Evolutionary conservation across 352 stramenopile genomes (phyloP), one percentile per base, ranked within the genome.

Genomic region (Phytopythium delawarense): DNA sequence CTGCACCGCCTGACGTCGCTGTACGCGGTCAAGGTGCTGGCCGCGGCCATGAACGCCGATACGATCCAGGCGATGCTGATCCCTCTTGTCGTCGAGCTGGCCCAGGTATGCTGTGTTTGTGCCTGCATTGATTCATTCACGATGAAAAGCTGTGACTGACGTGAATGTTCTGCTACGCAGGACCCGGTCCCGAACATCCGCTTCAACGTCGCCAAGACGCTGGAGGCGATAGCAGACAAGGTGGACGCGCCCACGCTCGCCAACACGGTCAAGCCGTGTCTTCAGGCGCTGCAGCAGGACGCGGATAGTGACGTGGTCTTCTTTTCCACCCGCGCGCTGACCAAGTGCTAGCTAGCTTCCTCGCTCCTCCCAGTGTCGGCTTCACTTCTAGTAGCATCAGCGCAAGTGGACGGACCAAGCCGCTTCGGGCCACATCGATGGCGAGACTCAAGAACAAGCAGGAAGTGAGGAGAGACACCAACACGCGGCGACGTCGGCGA

Each of bases 141-240:
- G 20, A 49, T 34, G 95, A 65, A 62, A 66, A 39, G 77, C 23
- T 28, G 23, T 25, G 18, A 1, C 20, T 48, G 12, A 45, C 13
- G 6, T 7, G n/a, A 8, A 2, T 23, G 4, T 23, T 25, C 42
- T 20, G 3, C 66, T 52, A 52, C 69, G 55, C 65, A 96, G 83
- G 88, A 96, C 65, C 85, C 89, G n/a, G 92, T 99, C 12, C 91
- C 97, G 4, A 99, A 99, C 76, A 98, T 99, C 57, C 91, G 97
- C 28, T 99, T 99, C 67, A 99, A 99, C 75, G 96, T 99, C 39
- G 96, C 97, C 25, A 99, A 99, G 79, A 96, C 89, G 32, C 75
- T 99, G 34, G 81, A 96, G 59, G 80, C 81, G 21, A 78, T 99
- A 2, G 82, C 74, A 34, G 67, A 76, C 35, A 84, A 92, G 65